Evolutionary conservation across 108 stramenopile species (phyloP).

Genomic region (Bacterosira constricta): DNA sequence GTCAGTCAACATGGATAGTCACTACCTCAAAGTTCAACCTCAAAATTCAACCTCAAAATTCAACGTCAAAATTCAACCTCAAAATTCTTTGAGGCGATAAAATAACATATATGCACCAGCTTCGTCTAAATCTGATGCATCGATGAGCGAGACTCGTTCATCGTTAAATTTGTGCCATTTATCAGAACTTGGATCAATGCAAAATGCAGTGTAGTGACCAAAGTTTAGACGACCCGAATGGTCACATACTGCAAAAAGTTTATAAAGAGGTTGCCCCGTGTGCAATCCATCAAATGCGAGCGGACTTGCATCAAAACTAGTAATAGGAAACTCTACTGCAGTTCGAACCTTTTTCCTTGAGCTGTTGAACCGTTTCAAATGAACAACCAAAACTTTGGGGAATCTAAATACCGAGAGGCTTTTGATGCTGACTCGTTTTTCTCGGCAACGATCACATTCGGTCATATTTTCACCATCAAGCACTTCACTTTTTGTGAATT

Average conservation of each 20-base stretch:
- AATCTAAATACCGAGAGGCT: slow-evolving; percentile 2
- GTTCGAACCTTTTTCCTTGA: slow-evolving; percentile 4
- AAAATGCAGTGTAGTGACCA: slow-evolving; percentile 10
- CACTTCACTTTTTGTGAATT: slow-evolving; percentile 1
- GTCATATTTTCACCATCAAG: slow-evolving; percentile 6
- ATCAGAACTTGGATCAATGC: not conserved
- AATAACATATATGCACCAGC: slow-evolving; percentile 2
- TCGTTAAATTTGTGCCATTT: slow-evolving; percentile 6
- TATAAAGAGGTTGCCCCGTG: not conserved
- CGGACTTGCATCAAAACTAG: not conserved
- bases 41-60: no score
- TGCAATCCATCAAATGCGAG: not conserved
- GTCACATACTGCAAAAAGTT: slow-evolving; percentile 7
- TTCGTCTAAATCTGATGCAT: not conserved
- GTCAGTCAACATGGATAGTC: no score
- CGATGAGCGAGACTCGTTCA: not conserved
- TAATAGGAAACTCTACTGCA: slow-evolving; percentile 1
- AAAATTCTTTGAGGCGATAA: not conserved
- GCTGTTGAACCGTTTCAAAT: slow-evolving; percentile 5
- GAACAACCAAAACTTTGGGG: slow-evolving; percentile 2
- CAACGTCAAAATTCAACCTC: no score
- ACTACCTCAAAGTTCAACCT: no score
- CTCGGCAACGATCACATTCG: not conserved
- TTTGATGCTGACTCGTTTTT: slow-evolving; percentile 2
- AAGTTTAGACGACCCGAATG: slow-evolving; percentile 4